A percentile compares a stretch with the other conserved stretches of the same genome.
phyloP scores from a whole-genome alignment of 1,284 basidiomycete genomes.

The Pholiota adiposa region DNA sequence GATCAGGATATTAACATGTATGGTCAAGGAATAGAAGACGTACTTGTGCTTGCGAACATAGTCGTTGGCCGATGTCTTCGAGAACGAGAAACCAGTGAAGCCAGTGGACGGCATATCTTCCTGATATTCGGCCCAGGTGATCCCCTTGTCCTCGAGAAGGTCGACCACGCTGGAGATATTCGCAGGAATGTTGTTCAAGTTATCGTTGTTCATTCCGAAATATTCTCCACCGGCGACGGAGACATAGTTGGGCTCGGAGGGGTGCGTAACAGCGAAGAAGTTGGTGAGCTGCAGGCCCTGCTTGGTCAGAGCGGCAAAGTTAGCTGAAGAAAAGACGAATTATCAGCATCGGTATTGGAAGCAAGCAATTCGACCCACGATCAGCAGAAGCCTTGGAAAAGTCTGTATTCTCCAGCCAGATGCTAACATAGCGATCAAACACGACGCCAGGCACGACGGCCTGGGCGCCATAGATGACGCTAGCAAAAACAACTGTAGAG shows the following conservation, averaged over 20 bases:
- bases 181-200: slow-evolving; percentile 26
- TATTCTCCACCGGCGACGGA: slow-evolving; percentile 58
- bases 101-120: slow-evolving; percentile 66
- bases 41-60: slow-evolving; percentile 64
- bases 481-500: slow-evolving; percentile 1
- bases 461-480: slow-evolving; percentile 3
- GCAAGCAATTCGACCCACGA: slow-evolving; percentile 9
- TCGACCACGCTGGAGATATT: slow-evolving; percentile 63
- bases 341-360: neutral
- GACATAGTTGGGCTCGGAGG: slow-evolving; percentile 68
- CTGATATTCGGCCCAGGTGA: slow-evolving; percentile 60
- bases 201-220: slow-evolving; percentile 57
- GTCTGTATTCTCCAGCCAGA: slow-evolving; percentile 67
- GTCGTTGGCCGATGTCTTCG: slow-evolving; percentile 41
- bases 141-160: slow-evolving; percentile 60
- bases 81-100: slow-evolving; percentile 41
- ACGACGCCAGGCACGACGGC: slow-evolving; percentile 26
- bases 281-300: slow-evolving; percentile 56
- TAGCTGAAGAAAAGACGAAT: slow-evolving; percentile 14
- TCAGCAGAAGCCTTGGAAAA: slow-evolving; percentile 33
- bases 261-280: slow-evolving; percentile 64
- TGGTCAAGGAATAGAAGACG: neutral
- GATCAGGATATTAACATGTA: neutral
- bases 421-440: slow-evolving; percentile 58
- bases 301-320: slow-evolving; percentile 52